phyloP scores from a whole-genome alignment of 257 asterid species.

The Solanum gracilifrons region DNA sequence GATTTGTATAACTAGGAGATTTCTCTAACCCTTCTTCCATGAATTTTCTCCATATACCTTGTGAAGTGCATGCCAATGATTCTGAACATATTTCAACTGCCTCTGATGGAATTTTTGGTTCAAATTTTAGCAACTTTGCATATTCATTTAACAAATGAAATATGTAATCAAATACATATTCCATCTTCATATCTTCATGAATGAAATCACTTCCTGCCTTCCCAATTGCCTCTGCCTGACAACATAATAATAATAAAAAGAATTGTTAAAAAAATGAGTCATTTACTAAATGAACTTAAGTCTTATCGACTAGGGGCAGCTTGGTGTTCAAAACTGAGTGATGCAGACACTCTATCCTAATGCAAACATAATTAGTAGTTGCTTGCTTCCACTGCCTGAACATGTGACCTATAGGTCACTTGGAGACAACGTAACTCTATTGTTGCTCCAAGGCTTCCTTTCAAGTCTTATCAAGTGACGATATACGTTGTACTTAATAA shows the following conservation, averaged over 20 bases:
- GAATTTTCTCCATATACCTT: slow-evolving; percentile 43
- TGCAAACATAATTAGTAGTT: no score
- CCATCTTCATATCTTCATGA: slow-evolving; percentile 69
- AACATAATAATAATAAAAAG: not conserved
- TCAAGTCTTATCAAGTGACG: not conserved
- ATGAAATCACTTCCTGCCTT: slow-evolving; percentile 64
- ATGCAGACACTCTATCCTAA: no score
- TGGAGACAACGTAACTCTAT: not conserved
- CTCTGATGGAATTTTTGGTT: slow-evolving; percentile 43
- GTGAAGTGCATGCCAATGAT: slow-evolving; percentile 43
- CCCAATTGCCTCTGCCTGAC: slow-evolving; percentile 66
- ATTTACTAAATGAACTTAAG: not conserved
- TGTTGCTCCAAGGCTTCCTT: not conserved
- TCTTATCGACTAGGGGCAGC: not conserved
- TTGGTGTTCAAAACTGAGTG: not conserved
- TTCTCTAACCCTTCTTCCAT: slow-evolving; percentile 69
- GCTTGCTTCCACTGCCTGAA: not conserved
- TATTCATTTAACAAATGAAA: slow-evolving; percentile 67
- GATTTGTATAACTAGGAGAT: slow-evolving; percentile 40
- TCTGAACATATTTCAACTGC: slow-evolving; percentile 63
- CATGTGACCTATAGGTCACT: not conserved
- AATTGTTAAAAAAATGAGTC: not conserved
- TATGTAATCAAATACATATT: slow-evolving; percentile 62
- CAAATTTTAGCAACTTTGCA: slow-evolving; percentile 55
- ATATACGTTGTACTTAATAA: no score